Conservation (phyloP, 179 eudicot genomes). For the Silene coronaria region DNA sequence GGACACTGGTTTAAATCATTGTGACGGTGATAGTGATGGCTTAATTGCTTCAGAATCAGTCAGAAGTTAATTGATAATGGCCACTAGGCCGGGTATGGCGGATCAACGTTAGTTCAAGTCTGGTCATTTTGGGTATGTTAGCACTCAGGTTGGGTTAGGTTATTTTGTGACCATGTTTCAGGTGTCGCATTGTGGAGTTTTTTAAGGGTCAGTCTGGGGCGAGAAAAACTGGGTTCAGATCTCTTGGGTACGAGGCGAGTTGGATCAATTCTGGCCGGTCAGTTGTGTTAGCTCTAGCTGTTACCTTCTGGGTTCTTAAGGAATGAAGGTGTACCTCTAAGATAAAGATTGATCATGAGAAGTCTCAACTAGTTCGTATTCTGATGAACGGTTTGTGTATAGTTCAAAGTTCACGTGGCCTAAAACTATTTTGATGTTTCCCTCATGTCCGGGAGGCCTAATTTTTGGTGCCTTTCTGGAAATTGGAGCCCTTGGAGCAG, state of each 20-base stretch:
- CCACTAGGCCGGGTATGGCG: background rate
- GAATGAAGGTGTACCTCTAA: conserved; percentile 20
- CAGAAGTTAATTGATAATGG: conserved; percentile 14
- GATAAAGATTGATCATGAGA: conserved; percentile 23
- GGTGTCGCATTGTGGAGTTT: background rate
- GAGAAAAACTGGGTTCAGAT: background rate
- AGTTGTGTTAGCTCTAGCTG: background rate
- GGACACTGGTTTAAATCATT: conserved; percentile 23
- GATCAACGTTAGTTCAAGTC: background rate
- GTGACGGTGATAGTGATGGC: conserved; percentile 25
- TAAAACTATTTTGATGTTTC: conserved; percentile 15
- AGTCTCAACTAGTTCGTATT: conserved; percentile 19
- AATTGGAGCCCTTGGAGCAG: conserved; percentile 26
- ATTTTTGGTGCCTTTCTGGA: conserved; percentile 30
- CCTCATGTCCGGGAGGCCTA: conserved; percentile 24
- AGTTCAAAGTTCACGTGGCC: conserved; percentile 1
- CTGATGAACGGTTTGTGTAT: conserved; percentile 21
- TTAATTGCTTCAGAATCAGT: conserved; percentile 24
- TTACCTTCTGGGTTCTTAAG: conserved; percentile 12
- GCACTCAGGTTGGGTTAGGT: background rate
- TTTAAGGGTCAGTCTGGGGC: background rate
- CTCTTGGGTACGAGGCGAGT: background rate
- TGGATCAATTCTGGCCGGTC: background rate
- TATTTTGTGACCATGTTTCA: background rate
- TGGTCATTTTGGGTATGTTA: background rate